A percentile compares a stretch with the other conserved stretches of the same genome.
These are phyloP conservation scores for Lophiostoma macrostomum DNA, from an alignment of 495 filamentous ascomycete genomes.

Conservation along the genomic window DNA sequence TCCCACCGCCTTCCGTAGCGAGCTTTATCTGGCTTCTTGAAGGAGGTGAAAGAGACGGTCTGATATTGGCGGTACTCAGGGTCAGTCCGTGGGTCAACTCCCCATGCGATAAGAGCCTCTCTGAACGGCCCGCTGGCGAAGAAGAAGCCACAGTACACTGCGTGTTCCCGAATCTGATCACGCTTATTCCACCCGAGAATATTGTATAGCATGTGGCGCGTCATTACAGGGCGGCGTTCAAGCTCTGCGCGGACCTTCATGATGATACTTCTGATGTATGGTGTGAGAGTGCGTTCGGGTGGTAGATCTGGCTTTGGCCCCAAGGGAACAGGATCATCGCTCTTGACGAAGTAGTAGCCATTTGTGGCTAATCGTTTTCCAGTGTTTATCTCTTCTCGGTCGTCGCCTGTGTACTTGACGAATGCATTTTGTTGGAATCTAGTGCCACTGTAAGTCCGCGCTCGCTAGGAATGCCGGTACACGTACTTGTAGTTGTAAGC, in stretches of 20 bases:
- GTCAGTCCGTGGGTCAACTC: conserved; percentile 76
- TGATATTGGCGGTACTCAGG: conserved; percentile 78
- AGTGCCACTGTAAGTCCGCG: not conserved
- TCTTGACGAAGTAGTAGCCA: conserved; percentile 55
- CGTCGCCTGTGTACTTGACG: conserved; percentile 18
- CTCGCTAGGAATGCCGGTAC: not conserved
- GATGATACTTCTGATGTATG: conserved; percentile 57
- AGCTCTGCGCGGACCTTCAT: conserved; percentile 58
- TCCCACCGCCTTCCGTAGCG: too few relatives aligned
- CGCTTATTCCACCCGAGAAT: conserved; percentile 43
- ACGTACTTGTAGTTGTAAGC: conserved; percentile 61
- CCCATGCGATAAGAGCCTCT: conserved; percentile 78
- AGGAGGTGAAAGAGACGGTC: conserved; percentile 70
- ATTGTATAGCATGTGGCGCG: conserved; percentile 74
- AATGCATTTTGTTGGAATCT: conserved; percentile 33
- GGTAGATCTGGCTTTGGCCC: conserved; percentile 50
- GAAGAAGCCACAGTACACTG: conserved; percentile 80
- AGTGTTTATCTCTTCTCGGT: conserved; percentile 8
- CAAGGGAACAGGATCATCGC: conserved; percentile 52
- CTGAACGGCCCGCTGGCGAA: conserved; percentile 89
- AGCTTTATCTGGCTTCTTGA: conserved; percentile 27
- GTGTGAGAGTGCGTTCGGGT: conserved; percentile 47
- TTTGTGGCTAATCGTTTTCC: conserved; percentile 17
- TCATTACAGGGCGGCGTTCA: conserved; percentile 77
- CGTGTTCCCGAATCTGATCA: conserved; percentile 58